A percentile compares a stretch with the other conserved stretches of the same genome.
phyloP scores from a whole-genome alignment of 805 yeast genomes.

The Debaryomyces maramus region DNA sequence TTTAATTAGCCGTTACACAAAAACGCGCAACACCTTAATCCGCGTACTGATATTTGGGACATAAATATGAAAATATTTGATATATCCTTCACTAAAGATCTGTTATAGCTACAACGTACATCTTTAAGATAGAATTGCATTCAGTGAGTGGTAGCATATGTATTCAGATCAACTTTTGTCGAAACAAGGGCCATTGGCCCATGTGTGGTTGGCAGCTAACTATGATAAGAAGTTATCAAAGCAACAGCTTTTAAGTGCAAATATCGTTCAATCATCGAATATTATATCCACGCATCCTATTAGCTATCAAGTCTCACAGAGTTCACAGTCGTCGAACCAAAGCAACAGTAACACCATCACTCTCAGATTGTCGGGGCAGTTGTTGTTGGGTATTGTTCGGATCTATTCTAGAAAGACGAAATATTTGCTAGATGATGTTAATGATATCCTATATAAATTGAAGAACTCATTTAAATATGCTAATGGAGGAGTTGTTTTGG shows the following conservation, averaged over 20 bases:
- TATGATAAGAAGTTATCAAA: constrained; percentile 75
- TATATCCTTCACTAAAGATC: too few species aligned
- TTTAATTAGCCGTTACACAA: too few species aligned
- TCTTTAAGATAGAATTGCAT: too few species aligned
- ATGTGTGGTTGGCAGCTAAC: constrained; percentile 91
- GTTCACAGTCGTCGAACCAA: constrained; percentile 17
- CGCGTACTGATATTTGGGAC: background rate
- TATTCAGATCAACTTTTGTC: constrained; percentile 52
- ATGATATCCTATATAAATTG: constrained; percentile 69
- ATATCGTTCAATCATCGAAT: constrained; percentile 55
- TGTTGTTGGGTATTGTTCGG: constrained; percentile 81
- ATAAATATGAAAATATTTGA: background rate
- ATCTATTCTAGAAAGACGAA: constrained; percentile 86
- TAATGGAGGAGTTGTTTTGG: constrained; percentile 27
- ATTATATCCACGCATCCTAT: constrained; percentile 58
- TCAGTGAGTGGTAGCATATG: too few species aligned
- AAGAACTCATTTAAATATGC: constrained; percentile 61
- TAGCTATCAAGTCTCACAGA: constrained; percentile 24
- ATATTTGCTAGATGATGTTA: constrained; percentile 78
- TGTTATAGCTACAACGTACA: too few species aligned
- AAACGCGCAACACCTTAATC: constrained; percentile 5
- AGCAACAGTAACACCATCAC: constrained; percentile 59
- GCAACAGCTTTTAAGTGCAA: constrained; percentile 68
- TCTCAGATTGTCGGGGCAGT: constrained; percentile 79
- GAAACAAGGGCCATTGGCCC: constrained; percentile 81